Evolutionary conservation across 169 alveolate species (phyloP).

Genomic region (Neospora caninum): DNA sequence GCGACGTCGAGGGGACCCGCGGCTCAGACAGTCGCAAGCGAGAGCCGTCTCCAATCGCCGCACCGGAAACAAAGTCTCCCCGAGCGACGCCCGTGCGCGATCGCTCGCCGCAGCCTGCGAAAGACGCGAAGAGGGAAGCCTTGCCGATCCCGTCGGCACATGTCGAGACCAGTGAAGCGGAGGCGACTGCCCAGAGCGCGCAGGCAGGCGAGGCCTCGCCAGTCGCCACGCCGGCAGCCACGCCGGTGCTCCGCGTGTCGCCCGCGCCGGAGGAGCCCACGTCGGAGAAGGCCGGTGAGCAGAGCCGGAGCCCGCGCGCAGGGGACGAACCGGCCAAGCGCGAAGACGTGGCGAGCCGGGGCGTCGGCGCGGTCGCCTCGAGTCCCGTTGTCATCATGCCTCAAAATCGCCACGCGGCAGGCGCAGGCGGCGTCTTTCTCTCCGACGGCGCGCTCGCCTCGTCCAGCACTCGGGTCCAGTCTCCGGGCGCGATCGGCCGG

Average conservation of each 20-base stretch:
- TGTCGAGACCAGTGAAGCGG: neutral
- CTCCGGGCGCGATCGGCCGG: neutral
- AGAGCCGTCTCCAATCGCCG: neutral
- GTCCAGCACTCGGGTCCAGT: neutral
- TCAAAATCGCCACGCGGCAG: neutral
- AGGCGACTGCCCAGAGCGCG: neutral
- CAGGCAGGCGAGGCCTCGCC: neutral
- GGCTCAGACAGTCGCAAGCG: neutral
- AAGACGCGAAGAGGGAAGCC: too few species aligned
- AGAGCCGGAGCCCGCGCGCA: constrained; percentile 11
- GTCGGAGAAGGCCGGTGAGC: neutral
- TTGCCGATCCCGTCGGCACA: too few species aligned
- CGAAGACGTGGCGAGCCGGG: neutral
- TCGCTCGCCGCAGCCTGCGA: neutral
- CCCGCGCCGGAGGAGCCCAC: neutral
- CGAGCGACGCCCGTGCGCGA: neutral
- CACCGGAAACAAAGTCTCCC: neutral
- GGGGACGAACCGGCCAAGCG: neutral
- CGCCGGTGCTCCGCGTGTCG: neutral
- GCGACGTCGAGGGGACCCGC: too few species aligned
- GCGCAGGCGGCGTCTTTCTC: neutral
- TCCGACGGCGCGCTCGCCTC: neutral
- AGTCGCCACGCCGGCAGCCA: neutral
- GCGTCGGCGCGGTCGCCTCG: neutral
- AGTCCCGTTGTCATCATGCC: constrained; percentile 25